Evolutionary conservation across 495 filamentous ascomycete genomes (phyloP).

Genomic region (Penicillium silybi): DNA sequence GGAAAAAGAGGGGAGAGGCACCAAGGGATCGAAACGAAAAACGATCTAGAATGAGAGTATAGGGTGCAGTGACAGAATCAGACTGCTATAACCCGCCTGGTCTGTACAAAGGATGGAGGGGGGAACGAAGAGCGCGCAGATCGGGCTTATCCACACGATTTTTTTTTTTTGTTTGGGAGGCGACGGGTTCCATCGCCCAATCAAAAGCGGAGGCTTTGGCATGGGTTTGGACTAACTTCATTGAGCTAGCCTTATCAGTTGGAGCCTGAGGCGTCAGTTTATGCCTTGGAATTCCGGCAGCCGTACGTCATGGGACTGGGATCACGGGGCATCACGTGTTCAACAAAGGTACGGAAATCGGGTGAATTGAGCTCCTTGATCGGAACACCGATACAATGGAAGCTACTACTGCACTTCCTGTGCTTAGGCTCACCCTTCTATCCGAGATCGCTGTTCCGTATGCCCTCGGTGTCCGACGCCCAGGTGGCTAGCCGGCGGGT

Average conservation of each 20-base stretch:
- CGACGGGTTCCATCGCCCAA: slow-evolving; percentile 11
- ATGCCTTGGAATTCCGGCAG: background rate
- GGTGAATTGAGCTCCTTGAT: background rate
- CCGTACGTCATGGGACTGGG: background rate
- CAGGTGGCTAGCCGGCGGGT: background rate
- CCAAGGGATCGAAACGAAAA: background rate
- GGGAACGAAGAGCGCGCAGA: background rate
- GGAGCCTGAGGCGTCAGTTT: background rate
- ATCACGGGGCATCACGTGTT: background rate
- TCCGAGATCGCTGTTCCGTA: background rate
- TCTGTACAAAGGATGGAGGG: slow-evolving; percentile 8
- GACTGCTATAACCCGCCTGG: slow-evolving; percentile 7
- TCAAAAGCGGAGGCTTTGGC: slow-evolving; percentile 3
- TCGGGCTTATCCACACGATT: slow-evolving; percentile 21
- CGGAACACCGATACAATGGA: background rate
- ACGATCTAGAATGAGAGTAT: background rate
- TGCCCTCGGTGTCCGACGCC: background rate
- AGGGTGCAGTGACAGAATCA: slow-evolving; percentile 2
- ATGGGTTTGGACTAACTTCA: slow-evolving; percentile 8
- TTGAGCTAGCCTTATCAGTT: slow-evolving; percentile 14
- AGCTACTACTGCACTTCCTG: background rate
- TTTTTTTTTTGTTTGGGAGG: slow-evolving; percentile 27
- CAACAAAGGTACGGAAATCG: background rate
- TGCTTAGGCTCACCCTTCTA: background rate
- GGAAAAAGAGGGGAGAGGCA: slow-evolving; percentile 3